Percentiles rank a stretch among this genome's conserved stretches.
phyloP scores from a whole-genome alignment of 139 green algal species.

The Haematococcus lacustris region DNA sequence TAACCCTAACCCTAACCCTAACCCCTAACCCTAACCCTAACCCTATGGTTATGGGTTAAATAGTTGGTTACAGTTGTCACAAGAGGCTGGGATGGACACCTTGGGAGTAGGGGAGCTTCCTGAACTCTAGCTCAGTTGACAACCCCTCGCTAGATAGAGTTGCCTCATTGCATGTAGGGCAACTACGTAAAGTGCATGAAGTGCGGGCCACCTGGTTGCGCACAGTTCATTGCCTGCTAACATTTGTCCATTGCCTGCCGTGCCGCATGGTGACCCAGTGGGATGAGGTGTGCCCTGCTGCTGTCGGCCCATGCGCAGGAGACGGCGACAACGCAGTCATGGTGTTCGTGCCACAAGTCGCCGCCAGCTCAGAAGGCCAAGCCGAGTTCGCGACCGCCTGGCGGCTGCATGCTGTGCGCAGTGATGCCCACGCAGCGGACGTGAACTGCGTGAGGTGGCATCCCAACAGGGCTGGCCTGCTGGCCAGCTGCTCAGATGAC shows the following conservation, averaged over 20 bases:
- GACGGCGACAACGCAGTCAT: background rate
- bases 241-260: background rate
- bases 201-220: background rate
- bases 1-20: no score
- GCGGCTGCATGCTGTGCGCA: background rate
- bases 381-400: background rate
- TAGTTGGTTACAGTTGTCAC: no score
- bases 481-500: slow-evolving; percentile 70
- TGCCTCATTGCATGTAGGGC: no score
- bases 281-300: background rate
- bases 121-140: no score
- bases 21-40: no score
- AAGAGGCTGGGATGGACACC: no score
- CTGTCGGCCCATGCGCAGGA: background rate
- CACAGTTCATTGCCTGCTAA: no score
- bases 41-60: no score
- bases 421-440: slow-evolving; percentile 52
- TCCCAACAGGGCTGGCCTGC: slow-evolving; percentile 40
- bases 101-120: no score
- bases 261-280: background rate
- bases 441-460: slow-evolving; percentile 83
- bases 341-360: background rate
- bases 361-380: background rate
- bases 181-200: background rate
- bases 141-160: no score